A percentile compares a stretch with the other conserved stretches of the same genome.
These are phyloP conservation scores for Ampelomyces quisqualis DNA, from an alignment of 2,329 filamentous ascomycete genomes.

Conservation along the genomic window DNA sequence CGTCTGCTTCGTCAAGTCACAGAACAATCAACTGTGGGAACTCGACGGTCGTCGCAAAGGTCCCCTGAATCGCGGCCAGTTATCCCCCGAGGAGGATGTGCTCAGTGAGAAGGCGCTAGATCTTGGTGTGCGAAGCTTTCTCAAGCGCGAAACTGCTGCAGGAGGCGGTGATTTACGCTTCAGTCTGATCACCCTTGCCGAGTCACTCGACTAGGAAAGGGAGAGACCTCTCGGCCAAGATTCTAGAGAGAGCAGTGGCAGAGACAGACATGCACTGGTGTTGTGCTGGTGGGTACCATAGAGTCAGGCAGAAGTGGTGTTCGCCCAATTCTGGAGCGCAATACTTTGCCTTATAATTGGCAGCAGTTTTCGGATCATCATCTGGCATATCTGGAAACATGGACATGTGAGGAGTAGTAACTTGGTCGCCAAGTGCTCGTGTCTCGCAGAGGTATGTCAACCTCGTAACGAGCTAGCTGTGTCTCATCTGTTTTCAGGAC, in stretches of 20 bases:
- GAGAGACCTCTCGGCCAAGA: neutral
- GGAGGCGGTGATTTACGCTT: slow-evolving; percentile 62
- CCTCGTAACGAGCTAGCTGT: slow-evolving; percentile 10
- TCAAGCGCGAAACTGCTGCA: slow-evolving; percentile 58
- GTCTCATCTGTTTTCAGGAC: slow-evolving; percentile 27
- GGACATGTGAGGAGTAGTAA: neutral
- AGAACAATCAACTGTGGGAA: slow-evolving; percentile 72
- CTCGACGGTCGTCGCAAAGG: slow-evolving; percentile 74
- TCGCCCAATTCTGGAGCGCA: neutral
- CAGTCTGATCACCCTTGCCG: slow-evolving; percentile 62
- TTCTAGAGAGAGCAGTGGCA: too few species aligned
- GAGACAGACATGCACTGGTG: too few species aligned
- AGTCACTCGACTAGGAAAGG: slow-evolving; percentile 52
- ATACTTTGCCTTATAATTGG: neutral
- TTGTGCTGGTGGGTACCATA: too few species aligned
- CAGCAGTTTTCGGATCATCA: neutral
- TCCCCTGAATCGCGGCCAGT: slow-evolving; percentile 62
- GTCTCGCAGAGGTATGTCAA: slow-evolving; percentile 16
- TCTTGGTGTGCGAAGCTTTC: slow-evolving; percentile 64
- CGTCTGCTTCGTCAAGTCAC: slow-evolving; percentile 84
- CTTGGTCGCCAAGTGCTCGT: slow-evolving; percentile 1
- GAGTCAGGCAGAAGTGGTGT: neutral
- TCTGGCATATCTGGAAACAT: neutral
- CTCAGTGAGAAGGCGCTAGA: slow-evolving; percentile 71
- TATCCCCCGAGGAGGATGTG: slow-evolving; percentile 51